Conservation (phyloP, 768 basidiomycete genomes). For the Leccinum arenicola region DNA sequence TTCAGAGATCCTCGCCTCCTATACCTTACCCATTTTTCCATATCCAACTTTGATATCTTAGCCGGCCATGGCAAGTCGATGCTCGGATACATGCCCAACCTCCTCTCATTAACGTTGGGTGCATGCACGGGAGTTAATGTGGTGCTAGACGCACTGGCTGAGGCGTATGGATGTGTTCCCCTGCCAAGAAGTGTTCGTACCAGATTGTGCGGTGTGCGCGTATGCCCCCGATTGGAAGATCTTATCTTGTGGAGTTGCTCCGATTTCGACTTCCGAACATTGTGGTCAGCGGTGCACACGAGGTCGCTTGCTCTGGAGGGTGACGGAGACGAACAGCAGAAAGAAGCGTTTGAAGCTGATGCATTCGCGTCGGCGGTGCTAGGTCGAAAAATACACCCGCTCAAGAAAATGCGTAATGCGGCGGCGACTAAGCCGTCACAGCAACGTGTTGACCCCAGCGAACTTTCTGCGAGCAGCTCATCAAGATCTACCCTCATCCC, state of each 20-base stretch:
- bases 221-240: slow-evolving; percentile 50
- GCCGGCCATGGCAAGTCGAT: slow-evolving; percentile 39
- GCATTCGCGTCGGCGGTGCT: slow-evolving; percentile 25
- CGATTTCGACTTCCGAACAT: slow-evolving; percentile 38
- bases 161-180: slow-evolving; percentile 31
- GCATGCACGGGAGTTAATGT: slow-evolving; percentile 41
- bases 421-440: slow-evolving; percentile 5
- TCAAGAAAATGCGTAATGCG: slow-evolving; percentile 29
- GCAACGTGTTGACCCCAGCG: slow-evolving; percentile 12
- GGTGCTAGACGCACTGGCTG: slow-evolving; percentile 41
- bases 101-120: slow-evolving; percentile 47
- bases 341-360: slow-evolving; percentile 17
- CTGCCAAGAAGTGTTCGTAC: slow-evolving; percentile 9
- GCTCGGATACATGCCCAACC: slow-evolving; percentile 51
- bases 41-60: slow-evolving; percentile 46
- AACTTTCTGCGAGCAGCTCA: slow-evolving; percentile 13
- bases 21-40: slow-evolving; percentile 47
- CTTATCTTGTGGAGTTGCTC: slow-evolving; percentile 50
- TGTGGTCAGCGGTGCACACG: slow-evolving; percentile 38
- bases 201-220: slow-evolving; percentile 38
- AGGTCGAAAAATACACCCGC: slow-evolving; percentile 35
- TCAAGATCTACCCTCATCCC: slow-evolving; percentile 36
- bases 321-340: slow-evolving; percentile 13
- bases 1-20: slow-evolving; percentile 57
- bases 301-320: slow-evolving; percentile 23